These are phyloP conservation scores for Licmophora abbreviata DNA, from an alignment of 108 stramenopile species.

Conservation along the genomic window DNA sequence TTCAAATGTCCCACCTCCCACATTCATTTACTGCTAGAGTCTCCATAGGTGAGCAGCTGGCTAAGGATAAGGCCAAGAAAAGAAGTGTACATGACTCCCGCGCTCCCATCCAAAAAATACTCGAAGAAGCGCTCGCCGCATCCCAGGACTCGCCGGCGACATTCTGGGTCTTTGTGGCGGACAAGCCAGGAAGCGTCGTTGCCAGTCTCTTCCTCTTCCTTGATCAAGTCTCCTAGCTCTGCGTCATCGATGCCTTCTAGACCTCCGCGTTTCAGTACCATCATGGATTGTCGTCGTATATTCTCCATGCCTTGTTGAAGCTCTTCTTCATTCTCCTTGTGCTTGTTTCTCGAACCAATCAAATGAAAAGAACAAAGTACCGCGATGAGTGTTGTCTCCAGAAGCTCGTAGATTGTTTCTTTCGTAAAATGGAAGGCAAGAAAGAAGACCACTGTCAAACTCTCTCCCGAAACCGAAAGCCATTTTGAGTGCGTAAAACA, in stretches of 20 bases:
- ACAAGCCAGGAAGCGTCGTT: no score
- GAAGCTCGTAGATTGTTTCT: constrained; percentile 20
- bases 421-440: constrained; percentile 15
- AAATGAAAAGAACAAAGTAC: constrained; percentile 20
- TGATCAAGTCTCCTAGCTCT: constrained; percentile 1
- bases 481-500: constrained; percentile 20
- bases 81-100: constrained; percentile 29
- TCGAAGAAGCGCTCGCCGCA: constrained; percentile 15
- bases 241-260: not conserved
- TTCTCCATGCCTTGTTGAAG: constrained; percentile 7
- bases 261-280: not conserved
- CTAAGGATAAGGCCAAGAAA: constrained; percentile 28
- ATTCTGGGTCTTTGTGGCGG: no score
- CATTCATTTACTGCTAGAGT: no score
- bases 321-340: constrained; percentile 11
- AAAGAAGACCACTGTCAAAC: constrained; percentile 6
- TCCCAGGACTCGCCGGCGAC: no score
- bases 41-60: constrained; percentile 14
- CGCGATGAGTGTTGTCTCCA: constrained; percentile 29
- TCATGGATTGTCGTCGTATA: constrained; percentile 3
- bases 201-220: not conserved
- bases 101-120: constrained; percentile 28
- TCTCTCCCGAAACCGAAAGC: constrained; percentile 19
- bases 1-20: no score
- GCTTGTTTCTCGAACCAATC: constrained; percentile 16